Evolutionary conservation across 176 grass and related monocot genomes (phyloP).

Genomic region (Zoysia japonica): DNA sequence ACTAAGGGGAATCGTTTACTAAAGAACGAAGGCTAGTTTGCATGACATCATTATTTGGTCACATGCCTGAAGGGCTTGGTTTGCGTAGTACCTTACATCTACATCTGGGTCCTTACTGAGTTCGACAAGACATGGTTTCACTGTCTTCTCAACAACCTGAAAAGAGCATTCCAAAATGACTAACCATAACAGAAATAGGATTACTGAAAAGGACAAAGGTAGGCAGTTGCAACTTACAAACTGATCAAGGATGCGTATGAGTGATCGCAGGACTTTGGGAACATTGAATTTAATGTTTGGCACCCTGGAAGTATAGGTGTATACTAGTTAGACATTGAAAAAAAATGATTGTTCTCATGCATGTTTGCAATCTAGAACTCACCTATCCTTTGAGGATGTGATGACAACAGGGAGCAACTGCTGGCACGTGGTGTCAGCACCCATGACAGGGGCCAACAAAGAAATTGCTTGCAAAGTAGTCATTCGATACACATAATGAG

Average conservation of each 20-base stretch:
- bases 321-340: not conserved
- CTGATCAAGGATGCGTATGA: slow-evolving; percentile 68
- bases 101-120: slow-evolving; percentile 81
- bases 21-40: slow-evolving; percentile 31
- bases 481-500: slow-evolving; percentile 79
- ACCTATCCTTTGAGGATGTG: slow-evolving; percentile 78
- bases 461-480: slow-evolving; percentile 71
- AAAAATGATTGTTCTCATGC: not conserved
- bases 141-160: slow-evolving; percentile 63
- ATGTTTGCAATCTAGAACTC: slow-evolving; percentile 1
- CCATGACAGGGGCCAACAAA: slow-evolving; percentile 73
- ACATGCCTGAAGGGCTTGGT: slow-evolving; percentile 64
- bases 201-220: not conserved
- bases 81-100: slow-evolving; percentile 71
- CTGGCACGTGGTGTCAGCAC: slow-evolving; percentile 69
- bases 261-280: slow-evolving; percentile 69
- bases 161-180: not conserved
- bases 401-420: slow-evolving; percentile 70
- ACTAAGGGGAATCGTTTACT: not conserved
- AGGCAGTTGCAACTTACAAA: slow-evolving; percentile 48
- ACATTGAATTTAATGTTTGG: slow-evolving; percentile 91
- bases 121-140: slow-evolving; percentile 72
- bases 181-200: not conserved
- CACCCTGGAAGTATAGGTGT: slow-evolving; percentile 42
- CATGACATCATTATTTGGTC: slow-evolving; percentile 77